Conservation (phyloP, 2,329 filamentous ascomycete species). For the Apiospora saccharicola region DNA sequence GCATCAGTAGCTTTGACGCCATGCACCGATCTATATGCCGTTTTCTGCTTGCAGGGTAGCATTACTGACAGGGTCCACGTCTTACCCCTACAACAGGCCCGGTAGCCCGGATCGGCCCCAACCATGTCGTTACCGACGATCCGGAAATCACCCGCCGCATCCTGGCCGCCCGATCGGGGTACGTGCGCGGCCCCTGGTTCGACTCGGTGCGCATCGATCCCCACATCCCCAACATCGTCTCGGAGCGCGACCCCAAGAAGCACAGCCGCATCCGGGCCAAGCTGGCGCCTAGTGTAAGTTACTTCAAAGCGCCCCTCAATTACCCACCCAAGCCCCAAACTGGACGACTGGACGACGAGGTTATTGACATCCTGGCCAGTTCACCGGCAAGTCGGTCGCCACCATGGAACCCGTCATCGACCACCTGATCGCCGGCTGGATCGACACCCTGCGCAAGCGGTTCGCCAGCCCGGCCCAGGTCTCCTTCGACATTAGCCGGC, state of each 20-base stretch:
- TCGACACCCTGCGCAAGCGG: conserved; percentile 32
- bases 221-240: conserved; percentile 30
- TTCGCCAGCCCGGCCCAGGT: conserved; percentile 15
- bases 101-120: conserved; percentile 34
- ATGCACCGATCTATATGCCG: background rate
- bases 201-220: conserved; percentile 31
- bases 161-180: conserved; percentile 31
- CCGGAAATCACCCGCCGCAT: conserved; percentile 32
- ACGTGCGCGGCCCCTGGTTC: conserved; percentile 33
- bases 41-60: background rate
- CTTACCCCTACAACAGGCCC: background rate
- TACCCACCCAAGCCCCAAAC: no score
- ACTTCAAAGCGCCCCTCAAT: no score
- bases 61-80: background rate
- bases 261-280: conserved; percentile 35
- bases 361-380: no score
- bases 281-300: conserved; percentile 26
- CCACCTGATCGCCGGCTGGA: conserved; percentile 28
- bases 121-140: conserved; percentile 35
- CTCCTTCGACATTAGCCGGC: conserved; percentile 28
- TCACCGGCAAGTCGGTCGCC: conserved; percentile 33
- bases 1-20: no score
- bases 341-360: no score
- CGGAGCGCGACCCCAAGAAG: conserved; percentile 23
- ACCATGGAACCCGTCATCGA: conserved; percentile 32